A percentile compares a stretch with the other conserved stretches of the same genome.
phyloP scores from a whole-genome alignment of 164 flowering plant genomes.

The Vitis amurensis region DNA sequence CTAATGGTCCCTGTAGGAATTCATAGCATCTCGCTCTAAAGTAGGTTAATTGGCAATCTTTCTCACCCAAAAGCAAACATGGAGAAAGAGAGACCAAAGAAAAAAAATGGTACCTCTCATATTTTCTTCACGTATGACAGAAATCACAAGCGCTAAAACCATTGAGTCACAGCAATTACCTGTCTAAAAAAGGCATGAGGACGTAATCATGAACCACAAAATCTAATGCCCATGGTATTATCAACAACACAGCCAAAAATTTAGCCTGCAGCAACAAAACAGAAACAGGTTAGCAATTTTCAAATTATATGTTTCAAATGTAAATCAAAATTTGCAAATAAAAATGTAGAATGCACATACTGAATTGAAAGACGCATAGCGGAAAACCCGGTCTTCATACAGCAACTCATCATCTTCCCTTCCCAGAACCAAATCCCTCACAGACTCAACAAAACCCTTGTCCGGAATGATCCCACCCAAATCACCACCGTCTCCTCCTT shows the following conservation, averaged over 20 bases:
- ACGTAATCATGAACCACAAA: slow-evolving; percentile 90
- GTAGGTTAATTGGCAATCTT: too few relatives aligned
- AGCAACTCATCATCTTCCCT: slow-evolving; percentile 74
- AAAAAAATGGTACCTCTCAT: background rate
- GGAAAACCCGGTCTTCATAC: slow-evolving; percentile 92
- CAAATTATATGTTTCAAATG: background rate
- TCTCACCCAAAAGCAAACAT: background rate
- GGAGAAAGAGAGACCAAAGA: background rate
- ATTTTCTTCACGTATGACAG: background rate
- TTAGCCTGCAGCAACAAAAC: slow-evolving; percentile 65
- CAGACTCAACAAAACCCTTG: slow-evolving; percentile 54
- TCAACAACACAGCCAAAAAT: slow-evolving; percentile 73
- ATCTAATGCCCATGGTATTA: slow-evolving; percentile 85
- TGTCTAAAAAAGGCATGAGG: slow-evolving; percentile 97
- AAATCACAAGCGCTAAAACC: background rate
- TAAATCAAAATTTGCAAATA: background rate
- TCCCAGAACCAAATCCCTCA: slow-evolving; percentile 60
- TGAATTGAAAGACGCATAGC: slow-evolving; percentile 78
- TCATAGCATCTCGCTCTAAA: too few relatives aligned
- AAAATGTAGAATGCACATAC: slow-evolving; percentile 33
- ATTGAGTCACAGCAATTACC: slow-evolving; percentile 36
- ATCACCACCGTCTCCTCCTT: slow-evolving; percentile 22
- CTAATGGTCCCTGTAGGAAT: too few relatives aligned
- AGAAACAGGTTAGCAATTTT: background rate
- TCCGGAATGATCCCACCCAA: slow-evolving; percentile 34